These are phyloP conservation scores for Aegle marmelos DNA, from an alignment of 345 rosid species.

Conservation along the genomic window DNA sequence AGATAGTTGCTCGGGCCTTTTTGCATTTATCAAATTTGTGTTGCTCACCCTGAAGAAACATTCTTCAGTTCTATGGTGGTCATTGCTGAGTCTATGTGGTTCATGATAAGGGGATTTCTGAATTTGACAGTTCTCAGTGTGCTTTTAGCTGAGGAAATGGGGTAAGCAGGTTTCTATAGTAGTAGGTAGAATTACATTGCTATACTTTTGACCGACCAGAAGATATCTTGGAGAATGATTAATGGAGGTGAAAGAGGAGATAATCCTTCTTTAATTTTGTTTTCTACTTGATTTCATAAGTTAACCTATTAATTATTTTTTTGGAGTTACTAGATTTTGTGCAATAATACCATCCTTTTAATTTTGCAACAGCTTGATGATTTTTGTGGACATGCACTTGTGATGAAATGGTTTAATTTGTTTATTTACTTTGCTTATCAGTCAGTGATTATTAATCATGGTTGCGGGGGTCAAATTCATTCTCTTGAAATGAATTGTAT, in stretches of 20 bases:
- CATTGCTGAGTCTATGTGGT: background rate
- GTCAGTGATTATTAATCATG: no score
- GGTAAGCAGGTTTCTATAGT: slow-evolving; percentile 9
- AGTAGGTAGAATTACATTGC: slow-evolving; percentile 7
- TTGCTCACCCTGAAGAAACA: background rate
- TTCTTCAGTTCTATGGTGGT: background rate
- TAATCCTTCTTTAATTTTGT: slow-evolving; percentile 3
- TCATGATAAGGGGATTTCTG: background rate
- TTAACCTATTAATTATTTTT: background rate
- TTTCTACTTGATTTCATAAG: background rate
- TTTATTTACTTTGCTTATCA: background rate
- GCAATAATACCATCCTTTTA: background rate
- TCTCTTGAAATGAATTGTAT: no score
- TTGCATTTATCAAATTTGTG: background rate
- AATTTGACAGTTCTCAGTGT: slow-evolving; percentile 4
- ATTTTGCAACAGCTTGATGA: background rate
- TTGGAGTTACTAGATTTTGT: background rate
- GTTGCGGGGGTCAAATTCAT: no score
- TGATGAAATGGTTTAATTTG: background rate
- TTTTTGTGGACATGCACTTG: background rate
- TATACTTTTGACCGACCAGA: background rate
- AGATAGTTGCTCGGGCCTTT: slow-evolving; percentile 36
- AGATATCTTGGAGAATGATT: background rate
- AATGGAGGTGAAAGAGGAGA: background rate
- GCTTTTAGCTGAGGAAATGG: background rate